Conservation (phyloP, 2,329 filamentous ascomycete species). For the Pestalotiopsis sp. region DNA sequence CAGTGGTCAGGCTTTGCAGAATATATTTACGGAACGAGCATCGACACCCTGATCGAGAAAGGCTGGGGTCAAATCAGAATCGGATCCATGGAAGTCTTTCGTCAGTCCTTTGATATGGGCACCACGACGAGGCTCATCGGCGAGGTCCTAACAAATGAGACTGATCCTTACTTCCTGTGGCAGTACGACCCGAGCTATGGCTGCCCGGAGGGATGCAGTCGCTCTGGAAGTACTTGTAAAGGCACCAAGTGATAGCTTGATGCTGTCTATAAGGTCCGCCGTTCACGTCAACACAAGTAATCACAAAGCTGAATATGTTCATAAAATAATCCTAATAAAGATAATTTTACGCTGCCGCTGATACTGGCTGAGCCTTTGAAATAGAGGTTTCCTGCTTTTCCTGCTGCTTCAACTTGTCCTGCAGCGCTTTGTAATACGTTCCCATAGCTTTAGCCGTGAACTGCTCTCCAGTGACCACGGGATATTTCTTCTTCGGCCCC, state of each 20-base stretch:
- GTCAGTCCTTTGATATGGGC: conserved; percentile 39
- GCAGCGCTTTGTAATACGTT: conserved; percentile 10
- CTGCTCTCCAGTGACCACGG: conserved; percentile 57
- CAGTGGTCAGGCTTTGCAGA: conserved; percentile 58
- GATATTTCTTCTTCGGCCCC: conserved; percentile 60
- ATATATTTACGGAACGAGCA: conserved; percentile 56
- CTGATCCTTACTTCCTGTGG: conserved; percentile 56
- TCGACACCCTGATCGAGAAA: conserved; percentile 44
- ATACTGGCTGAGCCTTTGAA: background rate
- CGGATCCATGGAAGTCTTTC: conserved; percentile 47
- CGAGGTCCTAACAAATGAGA: conserved; percentile 52
- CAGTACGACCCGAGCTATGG: conserved; percentile 43
- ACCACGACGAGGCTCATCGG: conserved; percentile 41
- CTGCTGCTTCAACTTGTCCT: background rate
- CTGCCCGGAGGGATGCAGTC: conserved; percentile 14
- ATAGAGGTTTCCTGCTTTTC: background rate
- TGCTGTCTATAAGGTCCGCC: too few relatives aligned
- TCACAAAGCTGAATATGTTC: background rate
- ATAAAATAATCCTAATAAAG: background rate
- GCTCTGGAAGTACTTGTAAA: background rate
- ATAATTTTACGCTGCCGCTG: background rate
- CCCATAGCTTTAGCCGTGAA: conserved; percentile 56
- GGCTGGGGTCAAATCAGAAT: conserved; percentile 57
- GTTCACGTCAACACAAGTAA: background rate
- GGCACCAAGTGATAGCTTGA: too few relatives aligned